A percentile compares a stretch with the other conserved stretches of the same genome.
Evolutionary conservation across 73 alveolate species (phyloP).

Genomic region (Diophrys appendiculata): DNA sequence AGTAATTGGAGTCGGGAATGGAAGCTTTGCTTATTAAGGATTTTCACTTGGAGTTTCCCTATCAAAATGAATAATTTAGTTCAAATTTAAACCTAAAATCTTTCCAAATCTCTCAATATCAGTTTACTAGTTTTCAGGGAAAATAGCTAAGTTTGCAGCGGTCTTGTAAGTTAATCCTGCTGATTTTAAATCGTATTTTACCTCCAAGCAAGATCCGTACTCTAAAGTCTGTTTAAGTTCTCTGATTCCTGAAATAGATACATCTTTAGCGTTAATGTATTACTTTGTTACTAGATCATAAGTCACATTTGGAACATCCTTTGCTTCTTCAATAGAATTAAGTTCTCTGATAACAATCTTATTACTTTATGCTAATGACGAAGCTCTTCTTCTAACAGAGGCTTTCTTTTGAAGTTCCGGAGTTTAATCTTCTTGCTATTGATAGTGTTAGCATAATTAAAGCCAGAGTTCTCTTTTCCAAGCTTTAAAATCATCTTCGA

Average conservation of each 20-base stretch:
- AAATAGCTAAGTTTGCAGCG: constrained; percentile 82
- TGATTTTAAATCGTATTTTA: constrained; percentile 58
- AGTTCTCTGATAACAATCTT: background rate
- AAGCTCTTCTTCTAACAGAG: constrained; percentile 14
- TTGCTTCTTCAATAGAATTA: constrained; percentile 1
- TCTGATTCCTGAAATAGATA: constrained; percentile 40
- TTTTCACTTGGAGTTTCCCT: constrained; percentile 13
- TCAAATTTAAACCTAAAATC: constrained; percentile 59
- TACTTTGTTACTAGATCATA: constrained; percentile 57
- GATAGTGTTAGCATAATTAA: constrained; percentile 17
- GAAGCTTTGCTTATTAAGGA: constrained; percentile 54
- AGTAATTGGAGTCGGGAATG: constrained; percentile 84
- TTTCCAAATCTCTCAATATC: constrained; percentile 64
- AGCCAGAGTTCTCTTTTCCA: constrained; percentile 67
- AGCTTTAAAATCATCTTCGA: constrained; percentile 70
- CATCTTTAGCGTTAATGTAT: constrained; percentile 42
- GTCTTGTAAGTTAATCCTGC: constrained; percentile 72
- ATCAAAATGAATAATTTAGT: constrained; percentile 52
- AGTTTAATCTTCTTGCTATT: background rate
- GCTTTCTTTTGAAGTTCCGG: constrained; percentile 1
- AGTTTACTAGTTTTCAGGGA: constrained; percentile 73
- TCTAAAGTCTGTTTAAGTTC: constrained; percentile 72
- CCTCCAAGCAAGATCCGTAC: constrained; percentile 86
- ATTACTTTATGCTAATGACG: background rate
- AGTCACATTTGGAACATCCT: background rate